A percentile compares a stretch with the other conserved stretches of the same genome.
Evolutionary conservation across 2,329 filamentous ascomycete genomes (phyloP).

Genomic region (Ceratocystiopsis sp.): DNA sequence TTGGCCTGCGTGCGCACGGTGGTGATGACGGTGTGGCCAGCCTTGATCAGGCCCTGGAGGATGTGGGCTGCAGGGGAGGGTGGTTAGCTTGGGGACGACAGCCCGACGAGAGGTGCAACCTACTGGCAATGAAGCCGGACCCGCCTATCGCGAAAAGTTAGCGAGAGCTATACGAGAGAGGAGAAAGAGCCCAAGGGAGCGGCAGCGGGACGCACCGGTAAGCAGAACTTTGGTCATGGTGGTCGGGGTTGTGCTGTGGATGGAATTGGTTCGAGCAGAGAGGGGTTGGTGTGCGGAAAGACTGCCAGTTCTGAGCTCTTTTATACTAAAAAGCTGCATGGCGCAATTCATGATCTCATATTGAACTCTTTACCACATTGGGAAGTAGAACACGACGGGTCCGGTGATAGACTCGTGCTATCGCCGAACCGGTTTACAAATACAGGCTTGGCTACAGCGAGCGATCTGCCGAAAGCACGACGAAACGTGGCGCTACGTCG

Average conservation of each 20-base stretch:
- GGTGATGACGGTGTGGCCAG: conserved; percentile 34
- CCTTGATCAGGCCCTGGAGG: conserved; percentile 33
- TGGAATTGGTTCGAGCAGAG: neutral
- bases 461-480: no score
- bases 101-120: conserved; percentile 9
- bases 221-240: conserved; percentile 29
- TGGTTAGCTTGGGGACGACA: no score
- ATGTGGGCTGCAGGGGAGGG: conserved; percentile 22
- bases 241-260: neutral
- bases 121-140: conserved; percentile 31
- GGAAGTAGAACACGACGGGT: no score
- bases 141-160: conserved; percentile 19
- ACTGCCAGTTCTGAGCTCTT: no score
- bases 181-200: conserved; percentile 5
- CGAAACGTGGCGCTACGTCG: no score
- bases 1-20: conserved; percentile 39
- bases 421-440: no score
- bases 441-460: no score
- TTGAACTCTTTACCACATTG: no score
- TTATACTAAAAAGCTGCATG: no score
- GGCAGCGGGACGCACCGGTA: conserved; percentile 18
- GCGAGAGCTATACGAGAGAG: neutral
- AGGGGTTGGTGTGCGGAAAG: no score
- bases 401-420: no score
- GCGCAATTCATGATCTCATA: no score